Evolutionary conservation across 176 grass and related monocot species (phyloP).

Genomic region (Triticum aestivum): DNA sequence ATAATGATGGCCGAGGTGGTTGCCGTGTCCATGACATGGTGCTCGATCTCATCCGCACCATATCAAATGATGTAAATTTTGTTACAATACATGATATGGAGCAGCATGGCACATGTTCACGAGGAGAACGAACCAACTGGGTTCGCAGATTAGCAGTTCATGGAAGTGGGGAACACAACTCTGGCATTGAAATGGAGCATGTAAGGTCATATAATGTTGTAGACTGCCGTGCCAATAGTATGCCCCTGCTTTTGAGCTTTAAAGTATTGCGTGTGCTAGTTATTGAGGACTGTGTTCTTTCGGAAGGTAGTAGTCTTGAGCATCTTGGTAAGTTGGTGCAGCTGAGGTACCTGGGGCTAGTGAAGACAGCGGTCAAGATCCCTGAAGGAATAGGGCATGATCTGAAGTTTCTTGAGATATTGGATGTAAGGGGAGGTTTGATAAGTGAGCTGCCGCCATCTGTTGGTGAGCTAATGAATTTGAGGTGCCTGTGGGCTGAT

Average conservation of each 20-base stretch:
- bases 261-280: not conserved
- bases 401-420: too few species aligned
- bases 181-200: not conserved
- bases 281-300: too few species aligned
- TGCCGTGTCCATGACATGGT: not conserved
- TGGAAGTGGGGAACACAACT: not conserved
- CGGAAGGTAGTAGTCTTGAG: too few species aligned
- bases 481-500: too few species aligned
- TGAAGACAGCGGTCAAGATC: too few species aligned
- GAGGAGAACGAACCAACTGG: rapidly evolving
- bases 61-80: not conserved
- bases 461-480: too few species aligned
- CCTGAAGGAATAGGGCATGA: too few species aligned
- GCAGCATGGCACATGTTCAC: rapidly evolving
- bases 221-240: rapidly evolving
- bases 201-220: not conserved
- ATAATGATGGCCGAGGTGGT: not conserved
- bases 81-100: not conserved
- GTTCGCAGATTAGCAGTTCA: not conserved
- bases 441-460: too few species aligned
- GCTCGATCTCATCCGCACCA: not conserved
- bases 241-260: too few species aligned
- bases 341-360: too few species aligned
- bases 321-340: too few species aligned
- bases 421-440: too few species aligned